Evolutionary conservation across 495 filamentous ascomycete species (phyloP), one percentile per base, ranked within the genome.

Genomic region (Astrothelium subdiscretum): DNA sequence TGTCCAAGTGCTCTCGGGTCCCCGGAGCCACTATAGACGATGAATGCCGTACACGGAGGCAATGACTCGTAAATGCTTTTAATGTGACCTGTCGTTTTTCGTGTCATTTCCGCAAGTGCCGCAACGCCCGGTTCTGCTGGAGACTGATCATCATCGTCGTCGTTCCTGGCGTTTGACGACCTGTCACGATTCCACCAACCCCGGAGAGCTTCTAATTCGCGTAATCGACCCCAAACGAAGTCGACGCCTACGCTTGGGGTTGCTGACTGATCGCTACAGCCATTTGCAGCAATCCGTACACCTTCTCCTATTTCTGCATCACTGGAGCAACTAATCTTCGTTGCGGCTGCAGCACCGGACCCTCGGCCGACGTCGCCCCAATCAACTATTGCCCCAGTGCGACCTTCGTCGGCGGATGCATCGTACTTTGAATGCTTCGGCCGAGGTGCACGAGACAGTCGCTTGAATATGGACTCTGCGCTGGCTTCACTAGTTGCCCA

Each of bases 1-100:
- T 87, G 80, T 60, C 77, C 78, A 75, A 95, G 83, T 66, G 91
- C 86, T 22, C 88, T 80, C 8, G 91, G 91, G 68, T 97, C 90
- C 12, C 95, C 92, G 0, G 87, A 91, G 10, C 94, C 94, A 59
- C 85, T 88, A 74, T 94, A 91, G 12, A 98, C 85, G 3, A 98
- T 81, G 59, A 97, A 84, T 0, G 90, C 85, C 0, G 95, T 96
- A 68, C 90, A 92, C 0, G 82, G 80, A 0, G 94, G 91, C 2
- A 97, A 77, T 2, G 82, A 79, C 4, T 87, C 84, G 73, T 92
- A 85, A 64, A 97, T 83, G 24, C 76, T 75, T 48, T 81, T 75
- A 62, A 98, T 85, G 27, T 86, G 78, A 18, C 75, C 69, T 2
- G 81, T 77, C 0, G 81, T 83, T 18, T 71, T 70, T 6, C 76